Conservation (phyloP, 169 alveolate genomes). For the Besnoitia besnoiti region DNA sequence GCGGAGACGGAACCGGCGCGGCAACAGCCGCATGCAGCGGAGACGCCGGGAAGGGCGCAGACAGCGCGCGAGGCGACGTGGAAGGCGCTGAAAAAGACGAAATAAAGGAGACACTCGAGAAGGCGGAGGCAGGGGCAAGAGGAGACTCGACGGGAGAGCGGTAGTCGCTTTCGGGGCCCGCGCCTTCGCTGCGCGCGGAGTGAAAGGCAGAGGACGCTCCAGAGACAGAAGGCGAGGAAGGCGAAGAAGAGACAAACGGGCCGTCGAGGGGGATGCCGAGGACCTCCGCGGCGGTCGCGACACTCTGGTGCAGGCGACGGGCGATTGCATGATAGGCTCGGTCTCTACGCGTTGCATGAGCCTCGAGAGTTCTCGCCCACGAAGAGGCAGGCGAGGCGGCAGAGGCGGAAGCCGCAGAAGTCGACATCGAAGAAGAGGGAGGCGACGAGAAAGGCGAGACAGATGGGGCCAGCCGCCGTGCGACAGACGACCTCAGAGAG, state of each 20-base stretch:
- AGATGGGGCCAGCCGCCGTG: neutral
- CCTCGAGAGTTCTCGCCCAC: neutral
- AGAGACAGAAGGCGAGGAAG: neutral
- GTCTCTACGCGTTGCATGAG: neutral
- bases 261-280: slow-evolving; percentile 23
- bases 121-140: neutral
- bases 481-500: neutral
- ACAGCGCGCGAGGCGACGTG: too few relatives aligned
- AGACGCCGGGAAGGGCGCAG: too few relatives aligned
- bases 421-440: neutral
- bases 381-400: neutral
- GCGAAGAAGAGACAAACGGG: neutral
- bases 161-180: too few relatives aligned
- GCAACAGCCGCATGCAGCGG: too few relatives aligned
- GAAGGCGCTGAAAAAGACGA: too few relatives aligned
- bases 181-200: neutral
- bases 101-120: neutral
- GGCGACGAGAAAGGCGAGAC: neutral
- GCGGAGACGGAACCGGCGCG: neutral
- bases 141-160: too few relatives aligned
- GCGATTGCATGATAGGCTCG: neutral
- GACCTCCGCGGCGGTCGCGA: neutral
- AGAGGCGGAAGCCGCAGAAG: neutral
- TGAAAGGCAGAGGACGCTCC: neutral
- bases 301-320: slow-evolving; percentile 10